phyloP scores from a whole-genome alignment of 2,329 filamentous ascomycete genomes.

The Alternaria infectoria region DNA sequence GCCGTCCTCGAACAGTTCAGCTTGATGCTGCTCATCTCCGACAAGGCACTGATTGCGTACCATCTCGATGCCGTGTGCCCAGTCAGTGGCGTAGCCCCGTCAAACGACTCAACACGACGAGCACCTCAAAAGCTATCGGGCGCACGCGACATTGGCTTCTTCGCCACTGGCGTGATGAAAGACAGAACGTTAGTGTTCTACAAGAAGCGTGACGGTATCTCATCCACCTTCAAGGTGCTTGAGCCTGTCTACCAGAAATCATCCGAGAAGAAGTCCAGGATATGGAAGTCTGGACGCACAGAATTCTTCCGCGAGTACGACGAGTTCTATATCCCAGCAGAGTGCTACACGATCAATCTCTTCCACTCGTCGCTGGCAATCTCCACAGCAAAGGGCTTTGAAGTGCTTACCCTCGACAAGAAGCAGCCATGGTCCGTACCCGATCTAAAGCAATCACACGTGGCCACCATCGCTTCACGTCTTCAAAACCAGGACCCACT shows the following conservation, averaged over 20 bases:
- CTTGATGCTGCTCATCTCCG: conserved; percentile 86
- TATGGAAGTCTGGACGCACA: conserved; percentile 74
- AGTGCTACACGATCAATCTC: conserved; percentile 93
- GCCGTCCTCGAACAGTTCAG: conserved; percentile 96
- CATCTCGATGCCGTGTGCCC: conserved; percentile 83
- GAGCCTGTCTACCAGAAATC: conserved; percentile 96
- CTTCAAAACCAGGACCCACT: conserved; percentile 84
- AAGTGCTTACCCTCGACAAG: conserved; percentile 95
- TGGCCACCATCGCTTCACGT: conserved; percentile 82
- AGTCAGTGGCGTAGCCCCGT: conserved; percentile 60
- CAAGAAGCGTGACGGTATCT: conserved; percentile 91
- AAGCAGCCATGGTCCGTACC: conserved; percentile 95
- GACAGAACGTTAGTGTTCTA: conserved; percentile 94
- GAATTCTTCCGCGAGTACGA: conserved; percentile 98
- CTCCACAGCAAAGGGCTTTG: conserved; percentile 88
- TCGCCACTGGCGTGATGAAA: conserved; percentile 96
- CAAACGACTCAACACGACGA: conserved; percentile 75
- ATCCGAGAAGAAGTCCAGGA: conserved; percentile 78
- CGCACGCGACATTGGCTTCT: conserved; percentile 93
- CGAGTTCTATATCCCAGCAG: conserved; percentile 96
- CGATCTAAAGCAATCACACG: conserved; percentile 77
- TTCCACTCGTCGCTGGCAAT: conserved; percentile 96
- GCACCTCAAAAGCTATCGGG: conserved; percentile 90
- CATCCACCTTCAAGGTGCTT: conserved; percentile 94
- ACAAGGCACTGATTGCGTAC: conserved; percentile 90